Conservation (phyloP, 306 rosid species). For the Trifolium subterraneum region DNA sequence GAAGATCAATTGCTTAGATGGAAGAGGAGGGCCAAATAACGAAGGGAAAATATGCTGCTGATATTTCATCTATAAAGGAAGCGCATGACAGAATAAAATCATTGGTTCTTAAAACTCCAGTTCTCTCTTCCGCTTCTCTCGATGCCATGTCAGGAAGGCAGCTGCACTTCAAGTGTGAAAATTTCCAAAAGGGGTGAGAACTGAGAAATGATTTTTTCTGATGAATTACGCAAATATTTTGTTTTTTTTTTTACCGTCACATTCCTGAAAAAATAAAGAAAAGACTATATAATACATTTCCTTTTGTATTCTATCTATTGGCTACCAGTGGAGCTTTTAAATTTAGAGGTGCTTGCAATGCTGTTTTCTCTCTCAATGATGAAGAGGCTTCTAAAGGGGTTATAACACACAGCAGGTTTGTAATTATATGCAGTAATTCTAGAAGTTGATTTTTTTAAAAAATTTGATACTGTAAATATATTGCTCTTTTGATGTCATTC, state of each 20-base stretch:
- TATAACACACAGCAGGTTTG: conserved; percentile 92
- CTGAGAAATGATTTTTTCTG: neutral
- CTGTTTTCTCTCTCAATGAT: conserved; percentile 78
- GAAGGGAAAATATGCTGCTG: conserved; percentile 80
- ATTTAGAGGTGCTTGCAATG: conserved; percentile 95
- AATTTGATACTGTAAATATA: conserved; percentile 17
- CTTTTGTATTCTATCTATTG: conserved; percentile 33
- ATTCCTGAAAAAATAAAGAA: neutral
- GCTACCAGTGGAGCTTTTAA: conserved; percentile 78
- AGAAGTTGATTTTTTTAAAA: neutral
- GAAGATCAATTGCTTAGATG: conserved; percentile 46
- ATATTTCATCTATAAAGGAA: conserved; percentile 73
- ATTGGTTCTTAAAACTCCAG: conserved; percentile 69
- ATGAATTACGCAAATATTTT: conserved; percentile 11
- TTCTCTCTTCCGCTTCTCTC: conserved; percentile 67
- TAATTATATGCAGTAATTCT: conserved; percentile 32
- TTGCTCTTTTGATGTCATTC: conserved; percentile 43
- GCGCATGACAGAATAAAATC: conserved; percentile 65
- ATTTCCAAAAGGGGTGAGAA: conserved; percentile 86
- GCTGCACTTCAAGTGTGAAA: conserved; percentile 87
- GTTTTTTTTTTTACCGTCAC: too few relatives aligned
- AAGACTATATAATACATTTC: conserved; percentile 3
- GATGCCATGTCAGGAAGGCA: conserved; percentile 70
- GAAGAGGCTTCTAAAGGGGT: conserved; percentile 85
- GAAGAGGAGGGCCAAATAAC: conserved; percentile 53